Percentiles rank a stretch among this genome's conserved stretches.
Conservation (phyloP, 2,329 filamentous ascomycete species). For the Cercospora citrullina region DNA sequence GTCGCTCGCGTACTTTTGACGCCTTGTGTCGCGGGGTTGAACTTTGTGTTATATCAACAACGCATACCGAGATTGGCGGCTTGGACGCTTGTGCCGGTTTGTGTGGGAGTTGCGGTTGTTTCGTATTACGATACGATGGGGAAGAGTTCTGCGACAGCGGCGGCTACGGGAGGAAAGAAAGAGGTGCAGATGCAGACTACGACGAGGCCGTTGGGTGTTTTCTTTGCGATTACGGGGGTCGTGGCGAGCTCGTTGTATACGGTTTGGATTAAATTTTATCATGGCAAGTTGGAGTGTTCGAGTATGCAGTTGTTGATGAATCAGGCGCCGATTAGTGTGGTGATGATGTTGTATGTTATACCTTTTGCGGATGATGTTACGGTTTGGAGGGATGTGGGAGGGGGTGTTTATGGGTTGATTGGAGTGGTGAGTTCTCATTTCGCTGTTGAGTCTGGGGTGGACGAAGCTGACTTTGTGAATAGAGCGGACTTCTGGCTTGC, state of each 20-base stretch:
- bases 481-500: slow-evolving; percentile 64
- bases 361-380: slow-evolving; percentile 66
- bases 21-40: slow-evolving; percentile 64
- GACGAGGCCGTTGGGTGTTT: slow-evolving; percentile 59
- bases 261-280: slow-evolving; percentile 66
- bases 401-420: slow-evolving; percentile 48
- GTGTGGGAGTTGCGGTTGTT: slow-evolving; percentile 64
- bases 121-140: slow-evolving; percentile 65
- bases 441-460: background rate
- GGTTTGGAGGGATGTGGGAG: slow-evolving; percentile 54
- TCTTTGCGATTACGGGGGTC: slow-evolving; percentile 65
- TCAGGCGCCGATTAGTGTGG: slow-evolving; percentile 63
- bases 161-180: slow-evolving; percentile 29
- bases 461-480: slow-evolving; percentile 13
- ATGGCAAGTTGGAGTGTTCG: slow-evolving; percentile 64
- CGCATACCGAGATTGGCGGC: slow-evolving; percentile 58
- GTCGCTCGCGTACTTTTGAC: slow-evolving; percentile 67
- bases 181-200: slow-evolving; percentile 50
- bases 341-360: slow-evolving; percentile 65
- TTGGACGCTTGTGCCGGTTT: slow-evolving; percentile 59
- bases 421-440: slow-evolving; percentile 50
- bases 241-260: slow-evolving; percentile 68
- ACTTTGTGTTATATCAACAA: slow-evolving; percentile 61
- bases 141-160: background rate
- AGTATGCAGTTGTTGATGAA: slow-evolving; percentile 71